phyloP scores from a whole-genome alignment of 2,329 filamentous ascomycete species.

The Fusarium camptoceras region DNA sequence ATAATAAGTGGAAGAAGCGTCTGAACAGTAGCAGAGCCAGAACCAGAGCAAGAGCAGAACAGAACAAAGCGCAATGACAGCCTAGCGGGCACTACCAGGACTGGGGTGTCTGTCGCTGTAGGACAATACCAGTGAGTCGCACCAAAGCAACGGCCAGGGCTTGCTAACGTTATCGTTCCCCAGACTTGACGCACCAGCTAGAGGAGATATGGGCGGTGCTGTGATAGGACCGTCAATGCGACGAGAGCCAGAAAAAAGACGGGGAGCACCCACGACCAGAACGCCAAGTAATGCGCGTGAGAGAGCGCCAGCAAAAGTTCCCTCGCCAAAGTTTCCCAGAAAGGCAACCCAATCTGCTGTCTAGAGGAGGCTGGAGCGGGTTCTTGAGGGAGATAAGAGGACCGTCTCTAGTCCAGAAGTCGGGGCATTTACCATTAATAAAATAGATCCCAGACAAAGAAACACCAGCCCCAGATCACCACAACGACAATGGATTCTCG shows the following conservation, averaged over 20 bases:
- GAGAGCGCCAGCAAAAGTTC: conserved; percentile 56
- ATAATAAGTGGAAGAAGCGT: conserved; percentile 40
- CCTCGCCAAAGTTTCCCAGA: conserved; percentile 53
- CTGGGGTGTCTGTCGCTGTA: conserved; percentile 35
- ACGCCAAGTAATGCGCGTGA: conserved; percentile 52
- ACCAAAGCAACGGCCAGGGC: conserved; percentile 43
- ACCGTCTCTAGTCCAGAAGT: conserved; percentile 30
- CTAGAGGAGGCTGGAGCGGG: conserved; percentile 44
- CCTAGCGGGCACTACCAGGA: conserved; percentile 26
- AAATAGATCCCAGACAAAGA: conserved; percentile 12
- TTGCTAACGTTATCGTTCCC: conserved; percentile 51
- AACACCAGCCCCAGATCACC: conserved; percentile 19
- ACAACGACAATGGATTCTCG: conserved; percentile 5
- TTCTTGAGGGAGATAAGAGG: conserved; percentile 46
- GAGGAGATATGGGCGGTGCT: conserved; percentile 46
- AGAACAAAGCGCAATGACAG: conserved; percentile 27
- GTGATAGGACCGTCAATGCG: conserved; percentile 46
- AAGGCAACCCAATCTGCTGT: conserved; percentile 52
- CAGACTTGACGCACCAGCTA: conserved; percentile 47
- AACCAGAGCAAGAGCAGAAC: conserved; percentile 34
- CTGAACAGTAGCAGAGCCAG: conserved; percentile 14
- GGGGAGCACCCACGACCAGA: conserved; percentile 41
- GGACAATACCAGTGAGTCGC: conserved; percentile 33
- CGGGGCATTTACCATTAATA: conserved; percentile 23
- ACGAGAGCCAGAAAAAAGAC: conserved; percentile 37